A percentile compares a stretch with the other conserved stretches of the same genome.
Conservation (phyloP, 352 stramenopile genomes). For the Phytophthora vignae region DNA sequence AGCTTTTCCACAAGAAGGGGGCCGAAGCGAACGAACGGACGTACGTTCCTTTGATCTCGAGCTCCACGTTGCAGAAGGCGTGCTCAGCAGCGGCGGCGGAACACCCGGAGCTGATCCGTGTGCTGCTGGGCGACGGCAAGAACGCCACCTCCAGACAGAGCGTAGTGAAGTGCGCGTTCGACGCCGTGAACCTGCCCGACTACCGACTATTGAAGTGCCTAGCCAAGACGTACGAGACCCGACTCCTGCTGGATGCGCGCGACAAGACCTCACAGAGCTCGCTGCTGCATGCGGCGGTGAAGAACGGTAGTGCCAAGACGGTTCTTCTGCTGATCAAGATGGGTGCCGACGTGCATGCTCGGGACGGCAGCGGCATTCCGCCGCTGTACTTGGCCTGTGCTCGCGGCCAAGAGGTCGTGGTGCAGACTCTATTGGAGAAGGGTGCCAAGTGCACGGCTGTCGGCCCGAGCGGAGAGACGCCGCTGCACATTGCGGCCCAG, state of each 20-base stretch:
- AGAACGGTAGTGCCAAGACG: conserved; percentile 60
- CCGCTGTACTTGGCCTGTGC: conserved; percentile 82
- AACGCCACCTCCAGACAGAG: conserved; percentile 35
- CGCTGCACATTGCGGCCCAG: conserved; percentile 83
- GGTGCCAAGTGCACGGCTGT: conserved; percentile 62
- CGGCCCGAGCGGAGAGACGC: conserved; percentile 76
- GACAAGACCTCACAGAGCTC: conserved; percentile 57
- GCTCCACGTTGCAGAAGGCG: conserved; percentile 48
- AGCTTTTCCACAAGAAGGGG: conserved; percentile 47
- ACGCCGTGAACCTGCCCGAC: conserved; percentile 54
- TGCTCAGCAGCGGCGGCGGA: conserved; percentile 57
- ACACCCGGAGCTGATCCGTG: conserved; percentile 47
- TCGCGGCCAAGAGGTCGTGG: conserved; percentile 68
- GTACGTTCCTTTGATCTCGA: conserved; percentile 47
- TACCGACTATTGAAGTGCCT: conserved; percentile 65
- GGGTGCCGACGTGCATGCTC: conserved; percentile 70
- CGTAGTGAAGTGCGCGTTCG: conserved; percentile 55
- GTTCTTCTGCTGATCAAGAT: conserved; percentile 68
- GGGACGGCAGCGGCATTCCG: conserved; percentile 69
- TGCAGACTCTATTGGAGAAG: conserved; percentile 64
- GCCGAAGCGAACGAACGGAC: conserved; percentile 27
- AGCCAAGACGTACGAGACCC: conserved; percentile 52
- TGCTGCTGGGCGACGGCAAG: conserved; percentile 65
- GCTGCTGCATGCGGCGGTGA: conserved; percentile 71
- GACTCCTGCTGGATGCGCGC: conserved; percentile 50